Percentiles rank a stretch among this genome's conserved stretches.
These are phyloP conservation scores for Coniochaeta sp. DNA, from an alignment of 2,329 filamentous ascomycete genomes.

Conservation along the genomic window DNA sequence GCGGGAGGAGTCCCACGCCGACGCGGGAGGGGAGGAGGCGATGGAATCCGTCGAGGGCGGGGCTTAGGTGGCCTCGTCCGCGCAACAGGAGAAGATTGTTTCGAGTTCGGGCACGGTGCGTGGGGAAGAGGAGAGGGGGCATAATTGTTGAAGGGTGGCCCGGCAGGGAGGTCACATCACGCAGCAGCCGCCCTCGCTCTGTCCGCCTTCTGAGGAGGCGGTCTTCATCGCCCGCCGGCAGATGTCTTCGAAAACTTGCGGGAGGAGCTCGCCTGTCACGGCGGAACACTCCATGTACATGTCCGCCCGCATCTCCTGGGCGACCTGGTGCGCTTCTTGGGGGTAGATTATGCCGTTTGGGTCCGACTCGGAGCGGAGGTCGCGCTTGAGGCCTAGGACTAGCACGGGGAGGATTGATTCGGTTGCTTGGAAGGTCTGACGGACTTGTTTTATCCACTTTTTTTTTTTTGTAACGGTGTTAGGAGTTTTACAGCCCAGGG, in stretches of 20 bases:
- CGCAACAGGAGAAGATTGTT: neutral
- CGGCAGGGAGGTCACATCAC: no score
- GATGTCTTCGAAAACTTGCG: conserved; percentile 53
- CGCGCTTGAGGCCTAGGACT: conserved; percentile 54
- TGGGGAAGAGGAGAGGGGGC: neutral
- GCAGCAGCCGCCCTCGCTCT: conserved; percentile 49
- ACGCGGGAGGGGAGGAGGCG: conserved; percentile 22
- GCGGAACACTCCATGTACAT: conserved; percentile 60
- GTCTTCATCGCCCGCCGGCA: conserved; percentile 48
- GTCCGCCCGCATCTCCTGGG: conserved; percentile 53
- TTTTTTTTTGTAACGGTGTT: conserved; percentile 2
- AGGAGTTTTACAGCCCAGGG: conserved; percentile 4
- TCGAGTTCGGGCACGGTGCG: neutral
- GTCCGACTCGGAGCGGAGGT: conserved; percentile 50
- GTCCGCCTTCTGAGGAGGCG: conserved; percentile 36
- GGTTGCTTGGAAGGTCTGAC: conserved; percentile 36
- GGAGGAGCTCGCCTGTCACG: conserved; percentile 50
- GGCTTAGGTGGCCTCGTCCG: conserved; percentile 14
- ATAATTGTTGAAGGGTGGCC: neutral
- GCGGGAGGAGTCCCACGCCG: conserved; percentile 34
- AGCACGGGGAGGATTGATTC: conserved; percentile 44
- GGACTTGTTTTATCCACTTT: conserved; percentile 53
- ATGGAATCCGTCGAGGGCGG: conserved; percentile 27
- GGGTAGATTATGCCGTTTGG: conserved; percentile 55
- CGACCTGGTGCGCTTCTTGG: conserved; percentile 49